Base-by-base conservation (phyloP, 2,329 filamentous ascomycete species). In the Pestalotiopsis sp. region DNA sequence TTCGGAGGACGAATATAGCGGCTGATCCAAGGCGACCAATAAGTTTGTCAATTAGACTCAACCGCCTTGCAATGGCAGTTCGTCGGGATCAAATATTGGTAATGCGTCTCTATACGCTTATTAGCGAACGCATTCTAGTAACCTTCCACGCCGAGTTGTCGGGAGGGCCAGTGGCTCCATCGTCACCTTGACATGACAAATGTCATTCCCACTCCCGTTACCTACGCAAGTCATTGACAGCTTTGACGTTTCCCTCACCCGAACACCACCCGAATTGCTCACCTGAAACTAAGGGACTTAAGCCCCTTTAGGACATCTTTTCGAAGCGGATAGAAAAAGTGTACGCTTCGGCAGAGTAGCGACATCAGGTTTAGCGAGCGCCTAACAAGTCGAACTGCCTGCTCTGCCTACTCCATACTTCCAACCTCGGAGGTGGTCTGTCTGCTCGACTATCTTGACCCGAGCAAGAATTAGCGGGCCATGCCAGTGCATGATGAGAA, bases 1-100 rank as follows among this genome's bases (percentile, higher is more conserved):
- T 20, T 38, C 27, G 17, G 31, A 23, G 12, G 14, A 12, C 13
- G n/a, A 27, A 39, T 38, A 64, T 36, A 38, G 39, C 36, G 41
- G 62, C 62, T 64, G 62, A 64, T 49, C 17, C 39, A 49, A 20
- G 62, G 62, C 62, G 39, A 20, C 62, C 39, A 64, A 64, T 64
- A 27, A 64, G 11, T 36, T 62, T 59, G 23, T 17, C 17, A 52
- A 20, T n/a, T n/a, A 23, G 27, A 13, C 57, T 27, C 25, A 27
- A 11, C 25, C 20, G 27, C 27, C 57, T n/a, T n/a, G 45, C 14
- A 52, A n/a, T 23, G 45, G 45, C 9, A 52, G 17, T 17, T 49
- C 17, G 20, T 9, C 6, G 7, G 14, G n/a, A 20, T 20, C 45
- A 52, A 52, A 9, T 20, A 52, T 52, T 52, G 17, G 45, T 52